Percentiles rank a stretch among this genome's conserved stretches.
Evolutionary conservation across 371 early-diverging fungal genomes (phyloP).

Genomic region (Mucor indicus): DNA sequence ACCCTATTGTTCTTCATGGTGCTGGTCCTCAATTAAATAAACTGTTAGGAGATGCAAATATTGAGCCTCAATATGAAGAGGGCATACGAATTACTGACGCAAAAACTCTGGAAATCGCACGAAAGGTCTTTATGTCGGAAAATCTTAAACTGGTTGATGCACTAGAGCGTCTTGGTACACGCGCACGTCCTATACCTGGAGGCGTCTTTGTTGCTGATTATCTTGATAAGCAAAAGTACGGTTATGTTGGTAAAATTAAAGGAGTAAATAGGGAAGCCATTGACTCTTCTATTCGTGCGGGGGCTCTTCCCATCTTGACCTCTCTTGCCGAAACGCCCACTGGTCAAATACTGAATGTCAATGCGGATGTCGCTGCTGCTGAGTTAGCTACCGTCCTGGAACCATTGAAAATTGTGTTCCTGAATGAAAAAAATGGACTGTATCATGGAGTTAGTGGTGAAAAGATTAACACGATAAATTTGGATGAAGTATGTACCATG

Average conservation of each 20-base stretch:
- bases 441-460: slow-evolving; percentile 90
- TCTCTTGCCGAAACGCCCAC: slow-evolving; percentile 91
- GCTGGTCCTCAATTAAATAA: slow-evolving; percentile 95
- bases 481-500: slow-evolving; percentile 81
- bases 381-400: slow-evolving; percentile 93
- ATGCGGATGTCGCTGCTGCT: slow-evolving; percentile 97
- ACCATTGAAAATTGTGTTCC: slow-evolving; percentile 93
- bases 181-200: slow-evolving; percentile 90
- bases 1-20: slow-evolving; percentile 96
- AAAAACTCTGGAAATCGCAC: slow-evolving; percentile 87
- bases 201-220: slow-evolving; percentile 95
- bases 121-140: slow-evolving; percentile 86
- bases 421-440: slow-evolving; percentile 95
- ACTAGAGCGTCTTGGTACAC: slow-evolving; percentile 88
- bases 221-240: slow-evolving; percentile 88
- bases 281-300: slow-evolving; percentile 87
- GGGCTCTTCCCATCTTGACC: slow-evolving; percentile 93
- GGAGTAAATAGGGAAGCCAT: slow-evolving; percentile 89
- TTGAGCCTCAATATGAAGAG: slow-evolving; percentile 91
- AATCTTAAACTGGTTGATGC: slow-evolving; percentile 96
- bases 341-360: slow-evolving; percentile 96
- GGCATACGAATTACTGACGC: slow-evolving; percentile 96
- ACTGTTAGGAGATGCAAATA: slow-evolving; percentile 79
- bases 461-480: slow-evolving; percentile 90
- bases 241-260: slow-evolving; percentile 88